phyloP scores from a whole-genome alignment of 768 basidiomycete species.

The Boletus reticuloceps region DNA sequence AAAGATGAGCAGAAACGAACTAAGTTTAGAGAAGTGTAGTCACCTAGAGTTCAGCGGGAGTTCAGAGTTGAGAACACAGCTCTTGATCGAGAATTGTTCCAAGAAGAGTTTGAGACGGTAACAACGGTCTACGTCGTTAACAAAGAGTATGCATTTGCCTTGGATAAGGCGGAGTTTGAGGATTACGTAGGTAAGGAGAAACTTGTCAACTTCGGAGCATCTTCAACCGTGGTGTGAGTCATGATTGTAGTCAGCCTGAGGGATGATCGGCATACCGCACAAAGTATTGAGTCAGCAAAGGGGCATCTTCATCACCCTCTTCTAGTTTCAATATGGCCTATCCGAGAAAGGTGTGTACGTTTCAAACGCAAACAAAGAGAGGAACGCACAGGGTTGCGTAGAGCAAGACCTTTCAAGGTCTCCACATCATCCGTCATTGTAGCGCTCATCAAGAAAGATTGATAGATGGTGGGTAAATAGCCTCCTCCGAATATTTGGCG shows the following conservation, averaged over 20 bases:
- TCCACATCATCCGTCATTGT: slow-evolving; percentile 98
- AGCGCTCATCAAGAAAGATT: slow-evolving; percentile 95
- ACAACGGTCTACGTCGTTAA: slow-evolving; percentile 91
- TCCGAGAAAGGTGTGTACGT: neutral
- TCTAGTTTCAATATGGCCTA: slow-evolving; percentile 86
- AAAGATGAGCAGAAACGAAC: slow-evolving; percentile 1
- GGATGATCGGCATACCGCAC: slow-evolving; percentile 52
- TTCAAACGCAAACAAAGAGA: neutral
- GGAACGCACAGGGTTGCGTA: slow-evolving; percentile 78
- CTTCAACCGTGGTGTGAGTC: slow-evolving; percentile 33
- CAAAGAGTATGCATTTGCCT: slow-evolving; percentile 96
- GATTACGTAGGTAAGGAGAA: slow-evolving; percentile 92
- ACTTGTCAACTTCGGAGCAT: slow-evolving; percentile 95
- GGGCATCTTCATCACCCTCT: slow-evolving; percentile 80
- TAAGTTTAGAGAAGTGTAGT: neutral
- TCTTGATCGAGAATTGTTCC: slow-evolving; percentile 95
- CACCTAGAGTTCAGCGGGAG: slow-evolving; percentile 91
- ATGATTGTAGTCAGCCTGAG: neutral
- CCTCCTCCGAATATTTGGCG: slow-evolving; percentile 66
- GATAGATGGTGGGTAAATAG: slow-evolving; percentile 78
- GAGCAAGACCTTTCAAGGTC: slow-evolving; percentile 78
- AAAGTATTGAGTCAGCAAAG: slow-evolving; percentile 81
- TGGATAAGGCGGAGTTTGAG: slow-evolving; percentile 94
- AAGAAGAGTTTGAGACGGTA: slow-evolving; percentile 98
- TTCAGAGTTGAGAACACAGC: slow-evolving; percentile 95